These are phyloP conservation scores for Dactylonectria estremocensis DNA, from an alignment of 2,329 filamentous ascomycete species.

Conservation along the genomic window DNA sequence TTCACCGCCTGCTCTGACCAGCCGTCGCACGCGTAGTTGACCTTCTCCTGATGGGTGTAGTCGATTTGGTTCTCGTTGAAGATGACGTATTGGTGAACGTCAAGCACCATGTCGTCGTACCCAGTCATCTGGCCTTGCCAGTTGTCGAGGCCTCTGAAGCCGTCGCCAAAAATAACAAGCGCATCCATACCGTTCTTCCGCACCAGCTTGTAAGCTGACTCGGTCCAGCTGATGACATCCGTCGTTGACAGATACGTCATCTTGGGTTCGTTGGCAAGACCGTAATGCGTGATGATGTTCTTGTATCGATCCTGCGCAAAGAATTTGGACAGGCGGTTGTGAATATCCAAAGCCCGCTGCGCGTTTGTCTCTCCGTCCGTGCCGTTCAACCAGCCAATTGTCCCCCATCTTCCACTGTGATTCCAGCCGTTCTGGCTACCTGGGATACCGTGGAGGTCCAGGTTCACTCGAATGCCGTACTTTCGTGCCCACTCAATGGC, in stretches of 20 bases:
- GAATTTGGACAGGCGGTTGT: conserved; percentile 89
- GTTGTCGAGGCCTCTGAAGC: conserved; percentile 90
- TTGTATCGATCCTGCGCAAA: conserved; percentile 95
- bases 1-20: conserved; percentile 86
- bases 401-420: conserved; percentile 87
- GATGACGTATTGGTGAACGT: conserved; percentile 98
- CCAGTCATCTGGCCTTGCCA: conserved; percentile 89
- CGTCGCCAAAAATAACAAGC: conserved; percentile 89
- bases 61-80: conserved; percentile 93
- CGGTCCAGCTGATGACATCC: conserved; percentile 85
- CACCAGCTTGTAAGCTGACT: conserved; percentile 79
- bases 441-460: conserved; percentile 92
- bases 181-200: conserved; percentile 82
- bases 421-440: conserved; percentile 99
- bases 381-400: conserved; percentile 92
- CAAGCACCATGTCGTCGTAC: conserved; percentile 84
- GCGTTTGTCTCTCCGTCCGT: conserved; percentile 84
- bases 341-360: conserved; percentile 87
- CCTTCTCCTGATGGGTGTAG: conserved; percentile 85
- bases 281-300: conserved; percentile 93
- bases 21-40: conserved; percentile 87
- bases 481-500: conserved; percentile 95
- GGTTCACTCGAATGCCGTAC: conserved; percentile 91
- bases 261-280: conserved; percentile 92
- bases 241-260: conserved; percentile 81